A percentile compares a stretch with the other conserved stretches of the same genome.
Evolutionary conservation across 2,329 filamentous ascomycete species (phyloP).

Genomic region (Pseudocercospora fuligena): DNA sequence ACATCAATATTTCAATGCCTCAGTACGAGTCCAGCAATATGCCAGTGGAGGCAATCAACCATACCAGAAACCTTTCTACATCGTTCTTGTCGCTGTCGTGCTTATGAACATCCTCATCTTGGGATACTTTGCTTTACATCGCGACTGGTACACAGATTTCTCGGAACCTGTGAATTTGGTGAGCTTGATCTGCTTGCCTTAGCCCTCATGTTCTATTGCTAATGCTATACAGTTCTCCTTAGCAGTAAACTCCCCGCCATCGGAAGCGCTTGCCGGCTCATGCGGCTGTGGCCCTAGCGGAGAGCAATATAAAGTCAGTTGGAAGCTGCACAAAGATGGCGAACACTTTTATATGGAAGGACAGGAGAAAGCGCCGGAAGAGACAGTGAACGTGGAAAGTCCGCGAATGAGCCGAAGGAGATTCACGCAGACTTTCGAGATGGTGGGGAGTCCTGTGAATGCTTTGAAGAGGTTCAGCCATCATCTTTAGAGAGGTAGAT

Average conservation of each 20-base stretch:
- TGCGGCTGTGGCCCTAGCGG: conserved; percentile 62
- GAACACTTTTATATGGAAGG: conserved; percentile 61
- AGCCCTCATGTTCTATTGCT: too few relatives aligned
- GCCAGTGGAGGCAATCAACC: conserved; percentile 64
- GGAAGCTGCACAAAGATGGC: conserved; percentile 45
- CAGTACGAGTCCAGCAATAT: conserved; percentile 69
- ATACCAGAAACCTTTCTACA: conserved; percentile 71
- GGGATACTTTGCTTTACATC: conserved; percentile 63
- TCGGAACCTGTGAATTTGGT: conserved; percentile 73
- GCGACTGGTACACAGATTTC: conserved; percentile 74
- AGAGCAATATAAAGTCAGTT: conserved; percentile 53
- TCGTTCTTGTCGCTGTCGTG: conserved; percentile 69
- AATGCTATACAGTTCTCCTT: conserved; percentile 31
- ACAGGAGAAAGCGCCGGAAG: conserved; percentile 35
- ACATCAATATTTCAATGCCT: conserved; percentile 66
- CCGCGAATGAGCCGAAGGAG: conserved; percentile 31
- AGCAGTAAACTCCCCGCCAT: conserved; percentile 64
- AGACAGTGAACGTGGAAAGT: conserved; percentile 22
- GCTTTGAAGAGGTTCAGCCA: conserved; percentile 24
- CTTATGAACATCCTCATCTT: conserved; percentile 69
- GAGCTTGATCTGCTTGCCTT: not conserved
- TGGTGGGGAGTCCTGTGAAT: conserved; percentile 41
- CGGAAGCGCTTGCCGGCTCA: conserved; percentile 56
- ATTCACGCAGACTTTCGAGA: conserved; percentile 38
- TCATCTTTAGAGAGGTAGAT: not conserved